Evolutionary conservation across 306 rosid genomes (phyloP).

Genomic region (Arachis stenosperma): DNA sequence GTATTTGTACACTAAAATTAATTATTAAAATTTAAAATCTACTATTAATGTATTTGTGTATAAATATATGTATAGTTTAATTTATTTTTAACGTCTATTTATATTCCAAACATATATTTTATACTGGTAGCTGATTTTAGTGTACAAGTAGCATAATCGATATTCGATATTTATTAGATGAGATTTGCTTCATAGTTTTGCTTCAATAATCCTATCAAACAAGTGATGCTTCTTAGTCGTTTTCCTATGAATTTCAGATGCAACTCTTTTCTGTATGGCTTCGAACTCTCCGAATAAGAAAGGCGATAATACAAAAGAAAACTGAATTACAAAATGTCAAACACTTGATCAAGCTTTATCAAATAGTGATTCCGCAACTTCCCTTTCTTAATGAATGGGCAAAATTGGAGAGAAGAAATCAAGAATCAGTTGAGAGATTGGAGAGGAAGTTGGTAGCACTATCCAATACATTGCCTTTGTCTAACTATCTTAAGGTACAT

Average conservation of each 20-base stretch:
- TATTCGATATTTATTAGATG: too few relatives aligned
- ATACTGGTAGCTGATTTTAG: too few relatives aligned
- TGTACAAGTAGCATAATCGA: too few relatives aligned
- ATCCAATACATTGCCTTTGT: slow-evolving; percentile 53
- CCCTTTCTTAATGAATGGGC: slow-evolving; percentile 60
- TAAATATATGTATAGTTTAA: too few relatives aligned
- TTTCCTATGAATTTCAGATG: slow-evolving; percentile 41
- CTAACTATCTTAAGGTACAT: slow-evolving; percentile 58
- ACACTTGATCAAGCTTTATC: slow-evolving; percentile 53
- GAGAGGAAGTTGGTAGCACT: slow-evolving; percentile 53
- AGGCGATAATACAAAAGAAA: slow-evolving; percentile 48
- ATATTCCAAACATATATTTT: too few relatives aligned
- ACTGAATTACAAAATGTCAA: slow-evolving; percentile 50
- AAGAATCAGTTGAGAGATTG: slow-evolving; percentile 60
- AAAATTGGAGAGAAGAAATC: slow-evolving; percentile 62
- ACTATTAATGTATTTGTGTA: too few relatives aligned
- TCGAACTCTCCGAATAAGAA: slow-evolving; percentile 51
- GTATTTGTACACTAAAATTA: too few relatives aligned
- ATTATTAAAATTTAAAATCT: too few relatives aligned
- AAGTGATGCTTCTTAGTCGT: too few relatives aligned
- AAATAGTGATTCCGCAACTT: slow-evolving; percentile 58
- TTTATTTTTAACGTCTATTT: too few relatives aligned
- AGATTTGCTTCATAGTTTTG: too few relatives aligned
- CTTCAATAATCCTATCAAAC: too few relatives aligned
- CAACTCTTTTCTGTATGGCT: slow-evolving; percentile 60